Conservation (phyloP, 129 eudicot species). For the Flaveria bidentis region DNA sequence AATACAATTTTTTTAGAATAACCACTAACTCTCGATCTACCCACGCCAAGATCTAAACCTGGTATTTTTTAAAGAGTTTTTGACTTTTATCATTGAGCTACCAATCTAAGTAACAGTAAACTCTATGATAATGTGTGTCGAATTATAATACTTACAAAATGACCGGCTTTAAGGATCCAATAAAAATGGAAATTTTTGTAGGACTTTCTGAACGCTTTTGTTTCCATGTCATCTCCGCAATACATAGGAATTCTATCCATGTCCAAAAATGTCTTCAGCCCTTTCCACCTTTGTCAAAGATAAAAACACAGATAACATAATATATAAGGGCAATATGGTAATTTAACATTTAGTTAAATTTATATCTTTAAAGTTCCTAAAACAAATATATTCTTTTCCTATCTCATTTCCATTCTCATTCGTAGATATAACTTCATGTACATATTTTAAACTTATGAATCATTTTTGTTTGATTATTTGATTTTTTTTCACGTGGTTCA, state of each 20-base stretch:
- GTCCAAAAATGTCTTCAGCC: constrained; percentile 39
- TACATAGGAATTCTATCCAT: constrained; percentile 41
- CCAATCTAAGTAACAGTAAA: too few relatives aligned
- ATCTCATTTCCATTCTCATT: neutral
- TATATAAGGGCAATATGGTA: constrained; percentile 17
- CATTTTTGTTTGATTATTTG: too few relatives aligned
- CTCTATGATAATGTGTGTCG: neutral
- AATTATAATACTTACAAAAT: constrained; percentile 51
- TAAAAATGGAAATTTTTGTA: constrained; percentile 49
- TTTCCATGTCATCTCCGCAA: constrained; percentile 36
- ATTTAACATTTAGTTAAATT: neutral
- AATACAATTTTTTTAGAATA: too few relatives aligned
- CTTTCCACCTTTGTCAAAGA: constrained; percentile 48
- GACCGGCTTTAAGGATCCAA: constrained; percentile 64
- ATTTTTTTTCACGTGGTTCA: too few relatives aligned
- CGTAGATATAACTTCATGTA: neutral
- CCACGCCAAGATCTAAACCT: too few relatives aligned
- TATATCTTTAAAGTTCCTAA: neutral
- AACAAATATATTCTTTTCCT: neutral
- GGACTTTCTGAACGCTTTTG: constrained; percentile 50
- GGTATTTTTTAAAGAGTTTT: too few relatives aligned
- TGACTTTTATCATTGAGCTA: too few relatives aligned
- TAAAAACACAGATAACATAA: neutral
- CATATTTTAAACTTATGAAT: neutral
- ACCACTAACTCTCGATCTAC: too few relatives aligned